Base-by-base conservation (phyloP, 495 filamentous ascomycete species). In the Aspergillus kassunensis region DNA sequence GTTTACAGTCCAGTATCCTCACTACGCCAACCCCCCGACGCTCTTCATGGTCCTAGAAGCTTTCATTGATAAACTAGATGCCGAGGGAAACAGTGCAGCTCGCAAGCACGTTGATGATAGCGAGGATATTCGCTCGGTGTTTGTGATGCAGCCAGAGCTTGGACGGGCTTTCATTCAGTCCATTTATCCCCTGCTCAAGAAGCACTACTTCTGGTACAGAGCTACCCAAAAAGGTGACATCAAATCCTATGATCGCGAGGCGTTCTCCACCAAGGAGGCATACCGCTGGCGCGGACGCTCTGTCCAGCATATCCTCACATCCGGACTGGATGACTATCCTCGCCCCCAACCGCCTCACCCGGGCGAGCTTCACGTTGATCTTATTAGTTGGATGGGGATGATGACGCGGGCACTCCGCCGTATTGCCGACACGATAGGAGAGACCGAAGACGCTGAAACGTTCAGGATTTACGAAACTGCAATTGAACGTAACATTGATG, bases 11-110 rank as follows among this genome's bases (percentile, higher is more conserved):
- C 93, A 98, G 59, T 97, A 97, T 65, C 93, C 93, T 23, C 93
- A 97, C 66, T 97, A 97, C 60, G 93, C 93, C 42, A 98, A 98
- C 67, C 95, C 93, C 0, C 93, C 93, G n/a, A 97, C 93, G 1
- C 80, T 98, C 6, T 97, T 96, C 71, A 80, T 97, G 56, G 83
- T 93, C 42, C 66, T 98, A 13, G 88, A 93, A 52, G 75, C 76
- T 12, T 90, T 96, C 56, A 76, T 96, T 51, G 84, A 89, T 56
- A 91, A 86, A 61, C 74, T 95, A 15, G 72, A 76, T 23, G 67
- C 49, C 20, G 72, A 74, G 44, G 53, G 69, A 51, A 61, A 61
- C 44, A 39, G 53, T 5, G 59, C 69, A 5, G 49, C 54, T 0
- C 56, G 57, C 15, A 52, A 55, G 13, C 50, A 66, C 25, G 49